Conservation (phyloP, 352 stramenopile species). For the Pythium rishiriense region DNA sequence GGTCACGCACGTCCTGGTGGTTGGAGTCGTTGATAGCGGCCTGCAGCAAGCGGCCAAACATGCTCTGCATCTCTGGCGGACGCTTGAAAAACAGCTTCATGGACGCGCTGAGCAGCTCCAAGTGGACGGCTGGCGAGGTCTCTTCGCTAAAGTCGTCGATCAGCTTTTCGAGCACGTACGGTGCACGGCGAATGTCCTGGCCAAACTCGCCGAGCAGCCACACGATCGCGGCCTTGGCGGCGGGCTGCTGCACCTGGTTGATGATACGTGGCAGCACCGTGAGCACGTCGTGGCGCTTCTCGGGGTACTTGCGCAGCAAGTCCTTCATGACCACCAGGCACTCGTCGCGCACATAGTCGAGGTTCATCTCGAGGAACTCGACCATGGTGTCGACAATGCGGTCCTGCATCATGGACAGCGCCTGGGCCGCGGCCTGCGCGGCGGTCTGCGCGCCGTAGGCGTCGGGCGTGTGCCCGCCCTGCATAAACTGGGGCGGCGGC, state of each 20-base stretch:
- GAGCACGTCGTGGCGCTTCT: constrained; percentile 91
- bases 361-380: constrained; percentile 97
- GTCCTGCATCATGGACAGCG: constrained; percentile 76
- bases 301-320: constrained; percentile 95
- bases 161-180: constrained; percentile 97
- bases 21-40: constrained; percentile 94
- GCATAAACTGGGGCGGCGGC: constrained; percentile 34
- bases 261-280: constrained; percentile 81
- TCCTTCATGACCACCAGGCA: constrained; percentile 96
- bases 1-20: constrained; percentile 96
- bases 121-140: constrained; percentile 85
- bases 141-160: constrained; percentile 94
- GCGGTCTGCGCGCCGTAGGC: constrained; percentile 59
- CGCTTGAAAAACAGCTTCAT: constrained; percentile 99
- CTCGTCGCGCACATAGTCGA: constrained; percentile 96
- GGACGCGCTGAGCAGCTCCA: constrained; percentile 94
- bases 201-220: constrained; percentile 98
- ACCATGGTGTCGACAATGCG: constrained; percentile 93
- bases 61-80: constrained; percentile 97
- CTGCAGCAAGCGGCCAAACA: constrained; percentile 95
- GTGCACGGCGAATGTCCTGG: constrained; percentile 89
- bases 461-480: constrained; percentile 50
- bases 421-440: constrained; percentile 43
- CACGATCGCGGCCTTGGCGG: constrained; percentile 94
- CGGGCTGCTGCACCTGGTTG: constrained; percentile 63